phyloP scores from a whole-genome alignment of 73 alveolate species.

The Stentor coeruleus region DNA sequence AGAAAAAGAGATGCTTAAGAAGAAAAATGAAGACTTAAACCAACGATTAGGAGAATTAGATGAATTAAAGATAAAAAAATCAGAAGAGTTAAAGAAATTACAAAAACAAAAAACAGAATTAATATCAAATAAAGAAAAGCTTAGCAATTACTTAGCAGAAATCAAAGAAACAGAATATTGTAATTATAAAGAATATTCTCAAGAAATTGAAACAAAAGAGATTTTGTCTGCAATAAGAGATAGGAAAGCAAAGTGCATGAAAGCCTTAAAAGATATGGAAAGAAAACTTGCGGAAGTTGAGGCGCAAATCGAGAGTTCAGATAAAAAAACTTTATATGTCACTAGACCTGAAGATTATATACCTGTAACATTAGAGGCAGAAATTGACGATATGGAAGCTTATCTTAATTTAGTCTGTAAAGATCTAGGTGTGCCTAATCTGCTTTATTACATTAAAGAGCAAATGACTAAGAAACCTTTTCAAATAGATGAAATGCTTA shows the following conservation, averaged over 20 bases:
- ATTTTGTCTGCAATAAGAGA: neutral
- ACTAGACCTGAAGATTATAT: neutral
- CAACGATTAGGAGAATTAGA: neutral
- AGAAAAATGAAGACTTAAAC: neutral
- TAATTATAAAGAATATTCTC: neutral
- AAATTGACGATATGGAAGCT: neutral
- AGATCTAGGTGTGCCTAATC: neutral
- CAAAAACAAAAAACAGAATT: neutral
- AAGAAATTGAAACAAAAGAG: conserved; percentile 16
- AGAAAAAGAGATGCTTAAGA: neutral
- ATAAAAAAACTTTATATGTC: neutral
- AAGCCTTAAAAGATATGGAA: neutral
- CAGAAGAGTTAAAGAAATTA: neutral
- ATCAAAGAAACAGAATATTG: neutral
- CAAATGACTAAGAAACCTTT: too few species aligned
- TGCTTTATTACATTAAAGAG: neutral
- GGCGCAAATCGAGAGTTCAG: neutral
- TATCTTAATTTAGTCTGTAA: neutral
- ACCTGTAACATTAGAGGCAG: neutral
- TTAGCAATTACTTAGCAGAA: neutral
- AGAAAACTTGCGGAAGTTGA: neutral
- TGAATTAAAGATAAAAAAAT: neutral
- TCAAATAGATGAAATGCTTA: neutral
- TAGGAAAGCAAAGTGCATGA: neutral
- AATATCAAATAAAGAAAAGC: neutral